Evolutionary conservation across 495 filamentous ascomycete genomes (phyloP).

Genomic region (Usnea hakonensis): DNA sequence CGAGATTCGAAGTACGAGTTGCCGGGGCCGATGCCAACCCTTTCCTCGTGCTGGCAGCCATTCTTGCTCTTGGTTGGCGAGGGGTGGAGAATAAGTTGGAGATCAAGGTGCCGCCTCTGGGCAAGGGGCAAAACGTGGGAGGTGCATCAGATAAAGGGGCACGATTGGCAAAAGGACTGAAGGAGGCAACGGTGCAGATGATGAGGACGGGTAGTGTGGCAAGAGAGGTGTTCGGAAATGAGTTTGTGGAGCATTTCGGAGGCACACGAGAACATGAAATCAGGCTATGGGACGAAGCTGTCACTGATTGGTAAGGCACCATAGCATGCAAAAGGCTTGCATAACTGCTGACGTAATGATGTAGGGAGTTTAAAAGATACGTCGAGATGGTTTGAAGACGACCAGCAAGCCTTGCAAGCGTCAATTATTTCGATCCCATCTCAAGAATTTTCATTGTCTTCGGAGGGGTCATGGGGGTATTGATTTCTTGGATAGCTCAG

Average conservation of each 20-base stretch:
- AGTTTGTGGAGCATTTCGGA: constrained; percentile 91
- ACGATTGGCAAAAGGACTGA: constrained; percentile 70
- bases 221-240: constrained; percentile 84
- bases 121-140: constrained; percentile 73
- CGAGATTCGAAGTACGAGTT: constrained; percentile 85
- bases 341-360: constrained; percentile 14
- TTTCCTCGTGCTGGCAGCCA: constrained; percentile 76
- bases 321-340: background rate
- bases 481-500: background rate
- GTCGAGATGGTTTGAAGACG: constrained; percentile 57
- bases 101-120: constrained; percentile 73
- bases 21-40: constrained; percentile 88
- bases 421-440: background rate
- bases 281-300: constrained; percentile 85
- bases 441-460: background rate
- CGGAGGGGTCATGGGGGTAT: background rate
- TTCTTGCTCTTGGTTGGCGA: constrained; percentile 78
- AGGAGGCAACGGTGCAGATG: constrained; percentile 73
- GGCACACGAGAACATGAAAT: constrained; percentile 91
- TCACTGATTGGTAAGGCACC: constrained; percentile 88
- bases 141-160: constrained; percentile 49
- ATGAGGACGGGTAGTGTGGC: constrained; percentile 69
- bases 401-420: background rate
- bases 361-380: constrained; percentile 60
- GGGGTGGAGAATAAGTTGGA: constrained; percentile 84